Base-by-base conservation (phyloP, 805 yeast genomes). In the Suhomyces sp. region DNA sequence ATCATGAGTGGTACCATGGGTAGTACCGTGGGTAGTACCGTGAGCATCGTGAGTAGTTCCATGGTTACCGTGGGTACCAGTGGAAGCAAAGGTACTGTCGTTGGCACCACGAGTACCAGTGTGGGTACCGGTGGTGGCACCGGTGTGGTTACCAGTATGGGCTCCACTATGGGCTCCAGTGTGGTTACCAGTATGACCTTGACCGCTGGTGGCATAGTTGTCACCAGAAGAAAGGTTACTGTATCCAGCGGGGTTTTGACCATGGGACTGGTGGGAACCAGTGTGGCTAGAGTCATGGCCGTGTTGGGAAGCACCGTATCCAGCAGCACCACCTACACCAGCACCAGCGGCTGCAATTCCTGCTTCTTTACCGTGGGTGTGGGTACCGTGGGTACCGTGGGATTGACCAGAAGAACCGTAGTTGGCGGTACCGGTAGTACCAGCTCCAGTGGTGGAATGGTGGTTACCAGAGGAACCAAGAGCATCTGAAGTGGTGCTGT, bases 391-490 rank as follows among this genome's bases (percentile, higher is more conserved):
- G n/a, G n/a, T n/a, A 11, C 28, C 28, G 10, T 7, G 10, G 1
- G 28, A 25, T 15, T 25, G 28, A 13, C 32, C 32, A 28, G 32
- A 28, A 13, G 32, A 28, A n/a, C 32, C 32, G 17, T 29, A 29
- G 2, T 16, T 3, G 16, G 21, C 23, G 15, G 24, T 28, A 12
- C 33, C 28, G 8, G 30, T 26, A 9, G 21, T 14, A 16, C 9
- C 15, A n/a, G 33, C 11, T 5, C 14, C 15, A 7, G 19, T 11
- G 11, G 26, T 26, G 15, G 13, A n/a, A 22, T 25, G 1, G 21
- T 31, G 35, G 19, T 17, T 25, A 15, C 42, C 44, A 16, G 42
- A 14, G 6, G 35, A 21, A n/a, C 31, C 39, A 20, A 24, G 16
- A 3, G 34, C 10, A 14, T 18, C 35, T 9, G 13, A 13, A 12